Percentiles rank a stretch among this genome's conserved stretches.
These are phyloP conservation scores for Torrubiellomyces zombiae DNA, from an alignment of 2,329 filamentous ascomycete genomes.

Conservation along the genomic window DNA sequence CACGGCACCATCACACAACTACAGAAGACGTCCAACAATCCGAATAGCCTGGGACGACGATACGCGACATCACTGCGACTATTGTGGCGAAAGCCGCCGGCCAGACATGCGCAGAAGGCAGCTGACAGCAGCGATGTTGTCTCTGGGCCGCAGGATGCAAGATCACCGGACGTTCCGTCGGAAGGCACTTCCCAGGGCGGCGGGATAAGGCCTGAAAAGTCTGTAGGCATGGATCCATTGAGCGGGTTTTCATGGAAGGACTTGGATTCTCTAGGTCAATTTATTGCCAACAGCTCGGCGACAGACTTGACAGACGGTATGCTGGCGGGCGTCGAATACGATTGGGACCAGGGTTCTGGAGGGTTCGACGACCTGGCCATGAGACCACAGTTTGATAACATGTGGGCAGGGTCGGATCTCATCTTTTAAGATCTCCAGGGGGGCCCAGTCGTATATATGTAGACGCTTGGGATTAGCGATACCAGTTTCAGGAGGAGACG, in stretches of 20 bases:
- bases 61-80: constrained; percentile 44
- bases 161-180: constrained; percentile 10
- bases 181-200: constrained; percentile 1
- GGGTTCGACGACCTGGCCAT: constrained; percentile 7
- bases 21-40: constrained; percentile 37
- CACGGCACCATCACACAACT: constrained; percentile 41
- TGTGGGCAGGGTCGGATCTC: constrained; percentile 9
- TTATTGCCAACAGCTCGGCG: constrained; percentile 16
- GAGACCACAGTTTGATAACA: constrained; percentile 7
- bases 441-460: too few species aligned
- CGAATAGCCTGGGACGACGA: constrained; percentile 42
- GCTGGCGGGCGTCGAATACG: constrained; percentile 10
- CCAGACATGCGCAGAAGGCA: constrained; percentile 3
- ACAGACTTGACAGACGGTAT: constrained; percentile 10
- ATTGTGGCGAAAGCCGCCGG: constrained; percentile 32
- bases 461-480: too few species aligned
- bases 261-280: constrained; percentile 41
- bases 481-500: too few species aligned
- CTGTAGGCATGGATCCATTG: constrained; percentile 23
- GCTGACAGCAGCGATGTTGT: constrained; percentile 2
- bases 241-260: constrained; percentile 47
- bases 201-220: too few species aligned
- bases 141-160: constrained; percentile 9
- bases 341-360: constrained; percentile 9
- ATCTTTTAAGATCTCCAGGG: too few species aligned